These are phyloP conservation scores for Chlorella sorokiniana DNA, from an alignment of 139 green algal genomes.

Conservation along the genomic window DNA sequence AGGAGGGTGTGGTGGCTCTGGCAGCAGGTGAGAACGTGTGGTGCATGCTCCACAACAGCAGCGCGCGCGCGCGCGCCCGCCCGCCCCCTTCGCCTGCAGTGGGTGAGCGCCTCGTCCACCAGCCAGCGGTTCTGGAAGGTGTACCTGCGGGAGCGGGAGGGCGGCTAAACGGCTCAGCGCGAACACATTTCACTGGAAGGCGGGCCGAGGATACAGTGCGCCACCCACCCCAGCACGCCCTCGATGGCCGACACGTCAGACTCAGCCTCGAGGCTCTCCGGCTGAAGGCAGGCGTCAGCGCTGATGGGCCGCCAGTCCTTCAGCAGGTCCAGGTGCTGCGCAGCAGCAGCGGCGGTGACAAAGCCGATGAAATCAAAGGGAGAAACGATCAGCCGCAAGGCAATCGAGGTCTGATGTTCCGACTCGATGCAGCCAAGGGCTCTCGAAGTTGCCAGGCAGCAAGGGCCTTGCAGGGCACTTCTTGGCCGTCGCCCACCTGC, in stretches of 20 bases:
- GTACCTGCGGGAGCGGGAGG: slow-evolving; percentile 38
- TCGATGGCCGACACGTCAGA: slow-evolving; percentile 34
- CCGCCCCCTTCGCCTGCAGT: slow-evolving; percentile 24
- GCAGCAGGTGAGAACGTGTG: not conserved
- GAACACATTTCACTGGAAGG: too few species aligned
- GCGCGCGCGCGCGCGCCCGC: too few species aligned
- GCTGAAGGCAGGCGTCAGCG: slow-evolving; percentile 7
- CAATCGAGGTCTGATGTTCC: too few species aligned
- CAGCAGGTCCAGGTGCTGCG: slow-evolving; percentile 30
- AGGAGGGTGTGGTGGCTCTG: too few species aligned
- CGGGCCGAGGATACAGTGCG: too few species aligned
- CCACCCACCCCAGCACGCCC: slow-evolving; percentile 27
- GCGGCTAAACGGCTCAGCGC: too few species aligned
- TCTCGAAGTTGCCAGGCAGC: not conserved
- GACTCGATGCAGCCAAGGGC: too few species aligned
- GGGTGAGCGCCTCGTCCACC: slow-evolving; percentile 53
- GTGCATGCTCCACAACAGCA: too few species aligned
- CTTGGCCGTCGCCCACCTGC: not conserved
- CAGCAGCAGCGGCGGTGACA: not conserved
- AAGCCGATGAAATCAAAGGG: not conserved
- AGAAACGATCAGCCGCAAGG: not conserved
- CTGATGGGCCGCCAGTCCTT: not conserved
- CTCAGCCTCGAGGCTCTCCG: not conserved
- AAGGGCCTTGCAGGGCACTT: not conserved
- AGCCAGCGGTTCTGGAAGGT: slow-evolving; percentile 36